Conservation (phyloP, 495 filamentous ascomycete genomes). For the Melanomma pulvis-pyrius region DNA sequence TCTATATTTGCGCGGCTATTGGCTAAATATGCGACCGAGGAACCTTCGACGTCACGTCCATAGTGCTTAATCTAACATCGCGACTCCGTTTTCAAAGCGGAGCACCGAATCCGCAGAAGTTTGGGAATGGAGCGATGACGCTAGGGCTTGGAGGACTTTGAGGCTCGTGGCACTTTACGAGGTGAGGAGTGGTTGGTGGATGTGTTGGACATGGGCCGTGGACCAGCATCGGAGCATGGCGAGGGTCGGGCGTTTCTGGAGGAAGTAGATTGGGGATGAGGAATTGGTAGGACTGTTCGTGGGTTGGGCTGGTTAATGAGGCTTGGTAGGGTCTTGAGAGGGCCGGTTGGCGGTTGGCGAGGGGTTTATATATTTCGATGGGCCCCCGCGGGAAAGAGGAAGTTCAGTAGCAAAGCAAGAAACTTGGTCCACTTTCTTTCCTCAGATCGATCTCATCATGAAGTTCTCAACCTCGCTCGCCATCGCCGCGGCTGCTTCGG, state of each 20-base stretch:
- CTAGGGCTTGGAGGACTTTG: not conserved
- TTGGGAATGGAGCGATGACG: not conserved
- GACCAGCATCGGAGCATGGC: not conserved
- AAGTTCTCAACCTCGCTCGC: slow-evolving; percentile 28
- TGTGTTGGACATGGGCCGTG: not conserved
- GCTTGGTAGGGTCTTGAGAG: not conserved
- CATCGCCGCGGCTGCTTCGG: slow-evolving; percentile 16
- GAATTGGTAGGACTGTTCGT: not conserved
- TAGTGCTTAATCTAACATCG: slow-evolving; percentile 23
- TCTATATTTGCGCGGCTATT: not conserved
- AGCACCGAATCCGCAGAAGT: not conserved
- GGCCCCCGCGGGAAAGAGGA: not conserved
- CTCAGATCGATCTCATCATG: slow-evolving; percentile 10
- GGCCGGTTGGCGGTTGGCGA: not conserved
- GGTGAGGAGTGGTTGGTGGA: slow-evolving; percentile 19
- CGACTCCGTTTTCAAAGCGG: not conserved
- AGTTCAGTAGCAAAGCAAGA: no score
- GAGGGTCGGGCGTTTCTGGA: not conserved
- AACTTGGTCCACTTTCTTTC: no score
- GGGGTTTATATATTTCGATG: not conserved
- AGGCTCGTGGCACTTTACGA: slow-evolving; percentile 19
- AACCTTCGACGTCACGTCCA: slow-evolving; percentile 8
- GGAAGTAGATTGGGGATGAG: not conserved
- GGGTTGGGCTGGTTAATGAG: not conserved
- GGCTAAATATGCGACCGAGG: not conserved